Evolutionary conservation across 2,329 filamentous ascomycete species (phyloP), one percentile per base, ranked within the genome.

Genomic region (Pseudovirgaria hyperparasitica): DNA sequence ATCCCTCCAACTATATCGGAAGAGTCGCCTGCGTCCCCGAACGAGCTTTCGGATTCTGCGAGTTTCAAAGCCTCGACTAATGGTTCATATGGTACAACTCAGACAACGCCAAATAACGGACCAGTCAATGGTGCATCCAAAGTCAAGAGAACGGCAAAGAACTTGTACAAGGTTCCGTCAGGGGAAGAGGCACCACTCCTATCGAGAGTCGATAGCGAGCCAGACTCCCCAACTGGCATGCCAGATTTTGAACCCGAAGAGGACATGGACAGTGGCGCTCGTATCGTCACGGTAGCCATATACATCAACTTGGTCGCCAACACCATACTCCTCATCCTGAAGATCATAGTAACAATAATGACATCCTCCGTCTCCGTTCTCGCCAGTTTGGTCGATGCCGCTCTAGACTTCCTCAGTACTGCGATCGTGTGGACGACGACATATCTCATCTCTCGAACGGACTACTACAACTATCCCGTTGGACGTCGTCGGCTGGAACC

Each of bases 271-370:
- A 82, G 76, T 36, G 66, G 74, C 25, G 76, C 77, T 32, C 72
- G 69, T 10, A 71, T 92, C 25, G 84, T 94, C 25, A 78, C 75
- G n/a, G 46, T 90, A 12, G 86, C 87, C 22, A 90, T 96, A 43
- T 87, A 85, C 51, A 58, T 92, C 51, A 93, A 92, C 48, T 69
- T 92, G 25, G 56, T 69, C 13, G 85, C 84, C 32, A 93, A 93
- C 47, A 62, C 72, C 3, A 58, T 82, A 22, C 64, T 92, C 2
- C 66, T 92, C 3, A 67, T 68, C 5, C 72, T 82, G 33, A 92
- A 93, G 51, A 70, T 85, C 26, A 67, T 70, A 20, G 82, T 90
- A 27, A 75, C 86, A 21, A 47, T 82, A 18, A 70, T 82, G 27
- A 84, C 85, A 1, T 81, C 75, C 12, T 87, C 81, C 23, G 74